Base-by-base conservation (phyloP, 768 basidiomycete genomes). In the Psilocybe sp. region DNA sequence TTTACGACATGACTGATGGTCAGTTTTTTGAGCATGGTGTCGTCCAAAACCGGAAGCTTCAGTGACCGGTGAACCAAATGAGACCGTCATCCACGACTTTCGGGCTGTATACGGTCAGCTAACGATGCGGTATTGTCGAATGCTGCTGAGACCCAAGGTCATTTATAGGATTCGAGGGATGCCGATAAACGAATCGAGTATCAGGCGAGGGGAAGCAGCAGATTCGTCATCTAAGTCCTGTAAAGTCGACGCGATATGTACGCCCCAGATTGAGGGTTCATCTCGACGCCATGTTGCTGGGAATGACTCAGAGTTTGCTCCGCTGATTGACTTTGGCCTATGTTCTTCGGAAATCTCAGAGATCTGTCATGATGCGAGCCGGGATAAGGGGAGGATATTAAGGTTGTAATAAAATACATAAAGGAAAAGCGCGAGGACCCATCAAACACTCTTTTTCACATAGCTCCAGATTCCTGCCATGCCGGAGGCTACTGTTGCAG, bases 391-490 rank as follows among this genome's bases (percentile, higher is more conserved):
- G 64, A 63, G 64, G 63, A 59, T 65, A 74, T 75, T 78, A 73
- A 71, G 66, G 78, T 68, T 72, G 72, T 75, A 84, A 28, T 28
- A 28, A 28, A 67, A 74, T 73, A 69, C 67, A 70, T 66, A 56
- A 73, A 74, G 59, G 64, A 64, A 28, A 28, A 28, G n/a, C 23
- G 23, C 3, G 23, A 28, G 7, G 60, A 63, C 64, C 66, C 61
- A 77, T 87, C 79, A 91, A 71, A 95, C 79, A 63, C 77, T 85
- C 73, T 81, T 85, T 80, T 99, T 98, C 73, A 93, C 82, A 75
- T 85, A 89, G 72, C 93, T 92, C 96, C 96, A 99, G 52, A 84
- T 74, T 50, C 95, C 95, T 52, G 96, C 95, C 66, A 85, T 76
- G 59, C 85, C 89, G 58, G 93, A 93, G 70, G 94, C 87, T 58